Percentiles rank a stretch among this genome's conserved stretches.
Conservation (phyloP, 106 monocot species). For the Allium cepa region DNA sequence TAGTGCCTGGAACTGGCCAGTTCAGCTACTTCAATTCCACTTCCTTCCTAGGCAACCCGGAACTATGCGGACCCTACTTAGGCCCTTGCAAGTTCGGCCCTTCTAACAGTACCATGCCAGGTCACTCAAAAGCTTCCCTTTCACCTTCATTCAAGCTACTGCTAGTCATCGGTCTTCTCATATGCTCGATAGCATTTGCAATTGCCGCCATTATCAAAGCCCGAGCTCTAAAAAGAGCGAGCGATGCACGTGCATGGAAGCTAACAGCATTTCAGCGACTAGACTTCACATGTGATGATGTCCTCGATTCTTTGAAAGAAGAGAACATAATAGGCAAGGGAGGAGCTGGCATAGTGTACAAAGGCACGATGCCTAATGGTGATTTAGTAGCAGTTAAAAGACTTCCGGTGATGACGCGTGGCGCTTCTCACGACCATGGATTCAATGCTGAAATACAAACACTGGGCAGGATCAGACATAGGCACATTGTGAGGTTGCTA, state of each 20-base stretch:
- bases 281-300: conserved; percentile 66
- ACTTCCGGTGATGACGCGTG: conserved; percentile 53
- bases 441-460: conserved; percentile 93
- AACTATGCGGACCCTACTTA: conserved; percentile 54
- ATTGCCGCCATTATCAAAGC: conserved; percentile 67
- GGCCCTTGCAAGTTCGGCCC: conserved; percentile 31
- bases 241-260: conserved; percentile 60
- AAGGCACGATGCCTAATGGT: conserved; percentile 54
- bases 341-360: conserved; percentile 79
- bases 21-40: conserved; percentile 96
- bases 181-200: conserved; percentile 70
- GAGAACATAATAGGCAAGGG: conserved; percentile 91
- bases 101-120: not conserved
- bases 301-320: conserved; percentile 59
- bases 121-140: conserved; percentile 14
- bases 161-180: conserved; percentile 58
- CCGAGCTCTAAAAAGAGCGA: conserved; percentile 45
- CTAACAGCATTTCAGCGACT: conserved; percentile 82
- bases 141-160: conserved; percentile 50
- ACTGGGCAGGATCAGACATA: conserved; percentile 69
- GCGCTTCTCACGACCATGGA: conserved; percentile 71
- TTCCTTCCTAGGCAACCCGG: conserved; percentile 68
- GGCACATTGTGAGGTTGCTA: conserved; percentile 80
- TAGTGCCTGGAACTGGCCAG: conserved; percentile 78
- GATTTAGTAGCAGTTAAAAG: conserved; percentile 73